phyloP scores from a whole-genome alignment of 2,329 filamentous ascomycete species.

The Cladosporium sp. region DNA sequence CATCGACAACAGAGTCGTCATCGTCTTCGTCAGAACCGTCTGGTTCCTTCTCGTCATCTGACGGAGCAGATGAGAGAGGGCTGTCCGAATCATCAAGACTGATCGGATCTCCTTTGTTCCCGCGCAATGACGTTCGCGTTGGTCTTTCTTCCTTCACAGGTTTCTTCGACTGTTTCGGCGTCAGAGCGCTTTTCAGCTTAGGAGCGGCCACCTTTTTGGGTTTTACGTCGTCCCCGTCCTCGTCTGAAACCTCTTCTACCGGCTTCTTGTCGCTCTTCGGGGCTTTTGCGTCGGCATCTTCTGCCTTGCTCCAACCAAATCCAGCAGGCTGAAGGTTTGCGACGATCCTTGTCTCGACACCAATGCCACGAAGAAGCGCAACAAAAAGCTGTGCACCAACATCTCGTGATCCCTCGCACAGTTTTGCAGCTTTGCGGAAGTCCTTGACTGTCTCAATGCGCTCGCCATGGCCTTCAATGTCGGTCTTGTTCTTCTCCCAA shows the following conservation, averaged over 20 bases:
- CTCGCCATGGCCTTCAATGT: conserved; percentile 73
- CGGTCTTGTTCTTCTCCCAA: conserved; percentile 64
- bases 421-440: conserved; percentile 69
- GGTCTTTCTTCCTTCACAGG: conserved; percentile 26
- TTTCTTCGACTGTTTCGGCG: conserved; percentile 21
- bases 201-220: conserved; percentile 17
- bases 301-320: conserved; percentile 85
- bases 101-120: conserved; percentile 43
- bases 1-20: conserved; percentile 61
- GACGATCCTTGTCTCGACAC: conserved; percentile 80
- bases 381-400: conserved; percentile 89
- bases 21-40: conserved; percentile 41
- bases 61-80: conserved; percentile 45
- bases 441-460: conserved; percentile 65
- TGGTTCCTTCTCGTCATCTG: conserved; percentile 46
- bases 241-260: conserved; percentile 21
- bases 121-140: conserved; percentile 31
- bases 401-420: conserved; percentile 80
- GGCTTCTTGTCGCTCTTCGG: conserved; percentile 31
- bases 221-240: conserved; percentile 27
- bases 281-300: conserved; percentile 67
- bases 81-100: conserved; percentile 54
- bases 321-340: conserved; percentile 83
- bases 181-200: conserved; percentile 17
- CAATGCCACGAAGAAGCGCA: conserved; percentile 75